Evolutionary conservation across 176 grass and related monocot genomes (phyloP).

Genomic region (Eragrostis nindensis): DNA sequence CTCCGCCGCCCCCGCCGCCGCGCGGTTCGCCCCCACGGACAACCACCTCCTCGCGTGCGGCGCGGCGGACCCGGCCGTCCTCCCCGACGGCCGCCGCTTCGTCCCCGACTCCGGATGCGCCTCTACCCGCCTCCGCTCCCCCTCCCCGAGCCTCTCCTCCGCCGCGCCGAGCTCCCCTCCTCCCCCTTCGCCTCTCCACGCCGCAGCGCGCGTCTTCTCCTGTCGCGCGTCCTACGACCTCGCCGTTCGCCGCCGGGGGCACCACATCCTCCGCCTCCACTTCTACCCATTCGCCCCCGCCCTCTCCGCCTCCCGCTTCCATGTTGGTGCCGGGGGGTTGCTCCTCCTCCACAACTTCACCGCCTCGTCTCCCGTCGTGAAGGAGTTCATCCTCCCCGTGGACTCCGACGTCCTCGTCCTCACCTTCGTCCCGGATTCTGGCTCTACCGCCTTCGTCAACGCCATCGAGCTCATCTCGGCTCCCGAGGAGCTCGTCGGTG

Average conservation of each 20-base stretch:
- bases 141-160: constrained; percentile 35
- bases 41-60: constrained; percentile 93
- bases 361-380: constrained; percentile 54
- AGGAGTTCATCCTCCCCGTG: constrained; percentile 81
- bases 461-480: constrained; percentile 88
- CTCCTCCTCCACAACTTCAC: constrained; percentile 84
- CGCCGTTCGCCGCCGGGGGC: constrained; percentile 56
- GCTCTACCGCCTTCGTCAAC: constrained; percentile 78
- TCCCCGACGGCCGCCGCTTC: constrained; percentile 81
- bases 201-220: constrained; percentile 78
- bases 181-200: constrained; percentile 56
- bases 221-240: constrained; percentile 76
- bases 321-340: constrained; percentile 56
- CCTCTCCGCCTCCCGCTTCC: constrained; percentile 75
- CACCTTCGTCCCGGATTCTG: constrained; percentile 69
- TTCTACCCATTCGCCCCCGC: constrained; percentile 76
- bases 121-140: constrained; percentile 49
- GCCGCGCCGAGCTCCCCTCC: constrained; percentile 21
- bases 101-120: constrained; percentile 62
- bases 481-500: constrained; percentile 72
- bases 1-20: constrained; percentile 19
- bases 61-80: constrained; percentile 36
- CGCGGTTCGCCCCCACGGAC: constrained; percentile 63
- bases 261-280: constrained; percentile 88
- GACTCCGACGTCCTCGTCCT: constrained; percentile 63